Evolutionary conservation across 2,329 filamentous ascomycete genomes (phyloP), one percentile per base, ranked within the genome.

Genomic region (Microsporum audouinii): DNA sequence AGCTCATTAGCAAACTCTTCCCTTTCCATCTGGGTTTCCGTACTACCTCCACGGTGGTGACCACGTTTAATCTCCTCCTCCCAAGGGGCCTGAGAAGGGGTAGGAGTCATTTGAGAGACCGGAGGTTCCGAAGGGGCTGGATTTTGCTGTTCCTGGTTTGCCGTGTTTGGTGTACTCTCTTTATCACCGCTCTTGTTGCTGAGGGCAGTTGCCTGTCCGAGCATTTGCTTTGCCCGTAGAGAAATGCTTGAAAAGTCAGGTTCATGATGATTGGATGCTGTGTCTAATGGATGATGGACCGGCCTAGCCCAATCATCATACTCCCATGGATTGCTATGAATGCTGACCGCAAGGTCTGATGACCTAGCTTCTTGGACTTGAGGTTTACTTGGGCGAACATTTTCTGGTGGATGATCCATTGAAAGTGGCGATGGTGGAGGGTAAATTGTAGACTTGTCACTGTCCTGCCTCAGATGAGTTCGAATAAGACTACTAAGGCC

Each of bases 401-500:
- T 61, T 70, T 75, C 72, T 34, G 68, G 70, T 2, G 73, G 63
- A 49, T 72, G 68, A 51, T 12, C 23, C 33, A 78, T 65, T 17
- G 51, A 55, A 2, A 65, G 66, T 39, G 73, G 71, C 7, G 77
- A 77, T 29, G 74, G 75, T 61, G 75, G 76, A 31, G 82, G 84
- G 66, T 89, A 90, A 31, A 94, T 80, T 0, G 90, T 95, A 0
- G 92, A 97, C 12, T 84, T 82, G 62, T 86, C 87, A 74, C 92
- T 97, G 65, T 87, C 84, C 38, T 84, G 84, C 58, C 94, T 85
- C 45, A 97, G 77, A 77, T 97, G 94, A 64, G 91, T 87, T 36
- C 88, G 84, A 53, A 96, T 86, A 78, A 96, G 82, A 1, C 88
- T 88, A 68, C 87, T 92, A 14, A 96, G 78, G 0, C 89, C 90